These are phyloP conservation scores for Leccinellum rugosiceps DNA, from an alignment of 768 basidiomycete genomes.

Conservation along the genomic window DNA sequence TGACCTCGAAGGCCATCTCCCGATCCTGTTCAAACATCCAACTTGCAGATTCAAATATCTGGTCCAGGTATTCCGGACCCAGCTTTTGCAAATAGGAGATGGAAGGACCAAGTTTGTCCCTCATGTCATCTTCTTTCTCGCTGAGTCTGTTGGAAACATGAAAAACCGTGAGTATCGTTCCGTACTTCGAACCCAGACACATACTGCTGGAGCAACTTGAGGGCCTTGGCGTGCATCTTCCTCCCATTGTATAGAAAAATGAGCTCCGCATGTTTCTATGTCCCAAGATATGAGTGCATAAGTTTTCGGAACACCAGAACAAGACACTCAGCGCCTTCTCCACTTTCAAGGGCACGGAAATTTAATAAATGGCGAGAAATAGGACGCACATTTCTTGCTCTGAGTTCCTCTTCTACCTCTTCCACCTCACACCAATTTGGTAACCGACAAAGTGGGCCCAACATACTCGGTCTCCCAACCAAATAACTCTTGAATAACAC, in stretches of 20 bases:
- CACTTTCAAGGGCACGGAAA: neutral
- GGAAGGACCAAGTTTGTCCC: slow-evolving; percentile 80
- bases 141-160: slow-evolving; percentile 55
- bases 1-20: slow-evolving; percentile 74
- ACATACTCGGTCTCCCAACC: slow-evolving; percentile 70
- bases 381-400: slow-evolving; percentile 63
- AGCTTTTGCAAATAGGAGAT: slow-evolving; percentile 90
- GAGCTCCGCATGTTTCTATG: slow-evolving; percentile 89
- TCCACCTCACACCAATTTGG: slow-evolving; percentile 98
- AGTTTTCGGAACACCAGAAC: neutral
- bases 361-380: neutral
- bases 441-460: slow-evolving; percentile 85
- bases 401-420: slow-evolving; percentile 86
- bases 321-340: too few relatives aligned
- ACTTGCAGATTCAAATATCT: slow-evolving; percentile 75
- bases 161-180: neutral
- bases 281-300: neutral
- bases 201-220: slow-evolving; percentile 81
- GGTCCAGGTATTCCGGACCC: slow-evolving; percentile 74
- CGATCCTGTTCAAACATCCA: slow-evolving; percentile 83
- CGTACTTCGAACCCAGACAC: slow-evolving; percentile 25
- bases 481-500: slow-evolving; percentile 93
- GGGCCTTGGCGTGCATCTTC: slow-evolving; percentile 90
- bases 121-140: slow-evolving; percentile 68
- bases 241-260: slow-evolving; percentile 91